Conservation (phyloP, 2,329 filamentous ascomycete species). For the Colletotrichum sp. region DNA sequence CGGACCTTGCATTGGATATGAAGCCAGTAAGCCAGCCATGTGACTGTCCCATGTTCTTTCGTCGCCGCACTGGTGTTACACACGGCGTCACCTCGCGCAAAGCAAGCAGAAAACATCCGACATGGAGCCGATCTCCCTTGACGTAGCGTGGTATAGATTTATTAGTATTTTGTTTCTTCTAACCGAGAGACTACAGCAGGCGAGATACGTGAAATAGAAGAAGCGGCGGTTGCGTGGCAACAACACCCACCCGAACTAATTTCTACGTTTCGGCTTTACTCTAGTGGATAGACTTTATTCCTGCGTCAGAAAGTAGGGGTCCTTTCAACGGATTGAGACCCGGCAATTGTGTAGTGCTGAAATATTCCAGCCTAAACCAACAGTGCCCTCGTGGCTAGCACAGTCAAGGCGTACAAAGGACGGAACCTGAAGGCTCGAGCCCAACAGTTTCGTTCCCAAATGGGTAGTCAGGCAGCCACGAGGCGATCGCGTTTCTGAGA, state of each 20-base stretch:
- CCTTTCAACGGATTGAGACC: background rate
- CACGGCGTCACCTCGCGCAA: background rate
- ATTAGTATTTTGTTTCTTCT: no score
- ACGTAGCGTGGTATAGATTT: background rate
- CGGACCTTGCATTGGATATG: no score
- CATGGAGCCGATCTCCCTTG: background rate
- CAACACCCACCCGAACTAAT: background rate
- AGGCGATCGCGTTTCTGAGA: background rate
- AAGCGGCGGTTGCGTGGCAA: background rate
- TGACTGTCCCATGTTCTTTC: no score
- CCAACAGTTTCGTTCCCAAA: background rate
- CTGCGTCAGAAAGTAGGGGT: background rate
- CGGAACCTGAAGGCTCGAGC: background rate
- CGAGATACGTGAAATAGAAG: background rate
- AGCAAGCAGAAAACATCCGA: background rate
- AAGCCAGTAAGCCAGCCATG: no score
- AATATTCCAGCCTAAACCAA: background rate
- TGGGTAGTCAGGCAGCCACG: background rate
- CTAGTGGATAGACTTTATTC: background rate
- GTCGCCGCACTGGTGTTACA: no score
- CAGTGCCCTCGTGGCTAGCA: background rate
- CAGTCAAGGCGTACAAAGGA: background rate
- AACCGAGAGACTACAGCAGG: no score
- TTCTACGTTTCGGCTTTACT: rapidly evolving
- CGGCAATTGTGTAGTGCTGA: background rate